Conservation (phyloP, 2,329 filamentous ascomycete genomes). For the Sporothrix protearum region DNA sequence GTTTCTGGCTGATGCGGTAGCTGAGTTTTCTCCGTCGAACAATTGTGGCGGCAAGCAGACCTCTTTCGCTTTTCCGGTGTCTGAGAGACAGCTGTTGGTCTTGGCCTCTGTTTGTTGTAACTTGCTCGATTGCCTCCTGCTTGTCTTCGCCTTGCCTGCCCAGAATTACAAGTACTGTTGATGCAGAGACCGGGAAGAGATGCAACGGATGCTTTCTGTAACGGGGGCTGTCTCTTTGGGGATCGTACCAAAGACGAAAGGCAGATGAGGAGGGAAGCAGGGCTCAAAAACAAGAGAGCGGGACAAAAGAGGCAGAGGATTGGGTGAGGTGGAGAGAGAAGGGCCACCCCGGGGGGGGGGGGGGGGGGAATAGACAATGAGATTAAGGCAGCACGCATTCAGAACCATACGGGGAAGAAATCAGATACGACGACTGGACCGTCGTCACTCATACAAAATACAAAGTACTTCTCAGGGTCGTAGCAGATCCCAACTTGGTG, state of each 20-base stretch:
- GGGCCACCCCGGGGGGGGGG: no score
- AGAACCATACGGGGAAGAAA: background rate
- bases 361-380: no score
- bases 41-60: background rate
- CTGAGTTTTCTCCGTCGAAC: background rate
- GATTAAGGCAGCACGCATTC: background rate
- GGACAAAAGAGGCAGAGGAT: background rate
- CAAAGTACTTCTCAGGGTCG: slow-evolving; percentile 20
- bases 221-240: slow-evolving; percentile 18
- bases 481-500: slow-evolving; percentile 28
- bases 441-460: background rate
- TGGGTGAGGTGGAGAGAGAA: background rate
- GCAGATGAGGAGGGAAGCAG: background rate
- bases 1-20: background rate
- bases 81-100: background rate
- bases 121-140: background rate
- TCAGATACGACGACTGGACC: slow-evolving; percentile 2
- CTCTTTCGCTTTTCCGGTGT: background rate
- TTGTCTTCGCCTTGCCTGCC: background rate
- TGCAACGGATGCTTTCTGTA: slow-evolving; percentile 19
- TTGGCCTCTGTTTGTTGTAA: background rate
- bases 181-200: slow-evolving; percentile 15
- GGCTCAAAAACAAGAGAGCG: background rate
- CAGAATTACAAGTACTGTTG: background rate
- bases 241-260: slow-evolving; percentile 5